phyloP scores from a whole-genome alignment of 1,284 basidiomycete genomes.

The Anthracocystis walkeri region DNA sequence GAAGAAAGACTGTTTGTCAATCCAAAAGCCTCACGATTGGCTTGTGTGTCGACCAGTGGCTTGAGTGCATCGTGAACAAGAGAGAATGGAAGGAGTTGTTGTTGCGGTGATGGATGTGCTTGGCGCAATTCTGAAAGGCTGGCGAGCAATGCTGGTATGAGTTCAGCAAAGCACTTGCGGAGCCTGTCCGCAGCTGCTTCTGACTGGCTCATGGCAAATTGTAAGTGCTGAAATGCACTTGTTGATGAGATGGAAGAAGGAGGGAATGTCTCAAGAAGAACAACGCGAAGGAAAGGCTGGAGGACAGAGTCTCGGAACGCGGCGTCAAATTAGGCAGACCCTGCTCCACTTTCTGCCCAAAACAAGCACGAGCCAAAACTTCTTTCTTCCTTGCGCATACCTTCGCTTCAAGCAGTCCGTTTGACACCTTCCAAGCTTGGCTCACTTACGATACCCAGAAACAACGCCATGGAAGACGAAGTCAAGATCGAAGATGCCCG shows the following conservation, averaged over 20 bases:
- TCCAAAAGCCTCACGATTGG: slow-evolving; percentile 21
- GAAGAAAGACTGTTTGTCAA: slow-evolving; percentile 1
- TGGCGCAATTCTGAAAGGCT: slow-evolving; percentile 20
- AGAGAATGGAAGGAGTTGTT: slow-evolving; percentile 23
- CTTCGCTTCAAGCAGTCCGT: slow-evolving; percentile 1
- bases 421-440: neutral
- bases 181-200: slow-evolving; percentile 28
- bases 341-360: slow-evolving; percentile 25
- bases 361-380: slow-evolving; percentile 15
- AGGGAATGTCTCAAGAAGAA: slow-evolving; percentile 3
- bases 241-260: neutral
- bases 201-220: slow-evolving; percentile 23
- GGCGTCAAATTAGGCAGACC: slow-evolving; percentile 21
- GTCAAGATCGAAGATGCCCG: slow-evolving; percentile 21
- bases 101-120: slow-evolving; percentile 12
- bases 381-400: neutral
- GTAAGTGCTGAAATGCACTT: neutral
- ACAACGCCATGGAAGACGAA: slow-evolving; percentile 24
- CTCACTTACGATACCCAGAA: neutral
- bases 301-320: slow-evolving; percentile 26
- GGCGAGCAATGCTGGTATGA: slow-evolving; percentile 27
- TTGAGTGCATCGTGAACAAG: slow-evolving; percentile 20
- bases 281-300: slow-evolving; percentile 1
- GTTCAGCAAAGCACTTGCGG: slow-evolving; percentile 20
- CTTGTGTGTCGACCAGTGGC: slow-evolving; percentile 9